Conservation (phyloP, 1,139 yeast genomes). For the Zygoascus sp. region DNA sequence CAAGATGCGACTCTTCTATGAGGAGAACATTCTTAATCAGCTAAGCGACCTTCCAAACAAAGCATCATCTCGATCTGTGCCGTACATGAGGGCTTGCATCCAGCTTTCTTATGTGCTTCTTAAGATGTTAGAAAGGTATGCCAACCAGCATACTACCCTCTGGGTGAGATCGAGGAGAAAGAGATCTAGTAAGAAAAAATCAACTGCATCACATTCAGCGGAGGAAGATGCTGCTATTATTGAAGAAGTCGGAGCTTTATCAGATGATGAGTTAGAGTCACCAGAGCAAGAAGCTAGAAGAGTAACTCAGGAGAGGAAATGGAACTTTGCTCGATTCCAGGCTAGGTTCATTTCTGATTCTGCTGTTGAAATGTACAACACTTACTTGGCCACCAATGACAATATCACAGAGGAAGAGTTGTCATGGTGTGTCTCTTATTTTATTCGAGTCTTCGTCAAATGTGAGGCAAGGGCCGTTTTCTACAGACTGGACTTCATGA, state of each 20-base stretch:
- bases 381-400: slow-evolving; percentile 48
- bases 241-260: slow-evolving; percentile 33
- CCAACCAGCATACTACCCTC: slow-evolving; percentile 57
- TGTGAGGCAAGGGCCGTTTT: slow-evolving; percentile 56
- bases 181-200: slow-evolving; percentile 23
- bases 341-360: slow-evolving; percentile 39
- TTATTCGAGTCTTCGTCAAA: slow-evolving; percentile 66
- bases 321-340: slow-evolving; percentile 45
- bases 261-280: slow-evolving; percentile 36
- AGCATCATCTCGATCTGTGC: slow-evolving; percentile 63
- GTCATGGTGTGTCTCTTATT: slow-evolving; percentile 60
- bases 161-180: slow-evolving; percentile 50
- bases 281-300: slow-evolving; percentile 30
- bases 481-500: slow-evolving; percentile 71
- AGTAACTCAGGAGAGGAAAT: slow-evolving; percentile 48
- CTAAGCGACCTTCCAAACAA: slow-evolving; percentile 59
- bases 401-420: slow-evolving; percentile 62
- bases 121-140: slow-evolving; percentile 62
- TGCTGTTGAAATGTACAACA: slow-evolving; percentile 49
- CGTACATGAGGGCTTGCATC: slow-evolving; percentile 56
- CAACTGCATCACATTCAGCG: neutral
- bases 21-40: slow-evolving; percentile 57
- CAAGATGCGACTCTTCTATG: slow-evolving; percentile 56
- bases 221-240: slow-evolving; percentile 42
- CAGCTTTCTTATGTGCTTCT: slow-evolving; percentile 64